Evolutionary conservation across 1,284 basidiomycete species (phyloP), one percentile per base, ranked within the genome.

Genomic region (Waitea zeae): DNA sequence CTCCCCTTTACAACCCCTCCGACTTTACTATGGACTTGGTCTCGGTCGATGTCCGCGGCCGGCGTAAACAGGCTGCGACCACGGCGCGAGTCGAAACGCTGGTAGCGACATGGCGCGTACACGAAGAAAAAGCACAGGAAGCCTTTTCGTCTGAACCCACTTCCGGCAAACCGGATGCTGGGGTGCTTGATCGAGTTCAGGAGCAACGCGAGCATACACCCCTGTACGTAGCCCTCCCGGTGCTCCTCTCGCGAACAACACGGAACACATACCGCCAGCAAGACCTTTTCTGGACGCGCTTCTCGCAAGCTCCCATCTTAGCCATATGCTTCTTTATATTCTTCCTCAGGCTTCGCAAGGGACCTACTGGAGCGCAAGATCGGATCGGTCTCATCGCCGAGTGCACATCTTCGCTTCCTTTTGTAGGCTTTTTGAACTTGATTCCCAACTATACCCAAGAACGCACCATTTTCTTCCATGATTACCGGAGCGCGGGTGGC

Each of bases 1-100:
- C 42, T 17, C 36, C 41, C 3, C 29, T 37, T 6, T 42, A 40
- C 34, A 44, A 44, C 31, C 42, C 42, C 2, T 31, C 42, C 13
- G 42, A 44, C 22, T 44, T 31, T 30, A 37, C 39, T 28, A 34
- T 44, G 39, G 42, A 44, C 29, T 24, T 44, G 20, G 36, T 44
- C 12, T 44, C 39, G 3, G 35, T 44, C 12, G 42, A 44, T 29
- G 33, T 36, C 4, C 39, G 41, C 9, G 37, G 34, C 5, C 12
- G 32, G 7, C 13, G 17, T 4, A 20, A 24, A 1, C 29, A 30
- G 20, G 37, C 39, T 26, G 4, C 31, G 13, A 43, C 38, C 7
- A 33, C 32, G 14, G 33, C 38, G 5, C 40, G 42, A 4, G 30
- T 41, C 30, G 26, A 20, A 14, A 29, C 12, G 4, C 36, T 43